These are phyloP conservation scores for Capsella rubella DNA, from an alignment of 441 rosid species.

Conservation along the genomic window DNA sequence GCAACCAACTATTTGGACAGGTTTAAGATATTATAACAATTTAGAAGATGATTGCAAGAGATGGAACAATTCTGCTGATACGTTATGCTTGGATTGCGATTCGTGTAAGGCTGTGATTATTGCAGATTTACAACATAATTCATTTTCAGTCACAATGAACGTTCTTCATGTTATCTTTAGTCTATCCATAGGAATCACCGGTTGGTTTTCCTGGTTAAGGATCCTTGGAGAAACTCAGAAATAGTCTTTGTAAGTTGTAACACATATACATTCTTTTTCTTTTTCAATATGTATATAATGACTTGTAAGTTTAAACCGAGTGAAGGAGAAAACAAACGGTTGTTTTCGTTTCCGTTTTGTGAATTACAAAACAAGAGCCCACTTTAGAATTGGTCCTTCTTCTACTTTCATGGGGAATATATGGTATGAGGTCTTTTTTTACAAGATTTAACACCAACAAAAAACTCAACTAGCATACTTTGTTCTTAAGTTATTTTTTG, in stretches of 20 bases:
- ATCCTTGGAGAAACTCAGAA: slow-evolving; percentile 24
- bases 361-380: no score
- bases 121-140: slow-evolving; percentile 26
- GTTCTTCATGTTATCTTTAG: slow-evolving; percentile 24
- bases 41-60: slow-evolving; percentile 36
- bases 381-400: background rate
- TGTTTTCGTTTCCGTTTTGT: no score
- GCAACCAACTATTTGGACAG: slow-evolving; percentile 35
- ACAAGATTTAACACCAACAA: no score
- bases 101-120: slow-evolving; percentile 45
- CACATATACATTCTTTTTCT: background rate
- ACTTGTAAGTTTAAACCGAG: background rate
- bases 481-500: background rate
- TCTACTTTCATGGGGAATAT: background rate
- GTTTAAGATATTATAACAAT: slow-evolving; percentile 23
- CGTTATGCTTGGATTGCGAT: slow-evolving; percentile 39
- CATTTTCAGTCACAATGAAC: slow-evolving; percentile 9
- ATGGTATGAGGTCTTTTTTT: background rate
- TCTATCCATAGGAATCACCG: slow-evolving; percentile 24
- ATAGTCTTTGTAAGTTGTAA: slow-evolving; percentile 30
- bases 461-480: background rate
- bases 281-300: background rate
- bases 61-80: slow-evolving; percentile 32
- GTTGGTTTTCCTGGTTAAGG: slow-evolving; percentile 41
- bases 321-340: background rate